phyloP scores from a whole-genome alignment of 179 eudicot species.

The Silene noctiflora region DNA sequence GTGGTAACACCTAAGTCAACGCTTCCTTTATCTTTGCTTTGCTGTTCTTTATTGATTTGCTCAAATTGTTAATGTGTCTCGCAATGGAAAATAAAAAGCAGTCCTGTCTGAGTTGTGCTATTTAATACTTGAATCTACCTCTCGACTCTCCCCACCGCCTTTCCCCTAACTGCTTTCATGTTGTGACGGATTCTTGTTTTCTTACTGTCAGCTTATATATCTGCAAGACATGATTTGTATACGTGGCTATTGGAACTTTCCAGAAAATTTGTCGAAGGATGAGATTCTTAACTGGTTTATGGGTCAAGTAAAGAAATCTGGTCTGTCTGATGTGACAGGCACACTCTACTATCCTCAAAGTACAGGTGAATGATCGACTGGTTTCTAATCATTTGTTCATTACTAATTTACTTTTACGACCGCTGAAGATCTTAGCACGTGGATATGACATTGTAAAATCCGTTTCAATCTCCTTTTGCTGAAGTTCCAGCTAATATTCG shows the following conservation, averaged over 20 bases:
- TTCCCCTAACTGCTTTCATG: conserved; percentile 21
- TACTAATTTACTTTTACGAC: not conserved
- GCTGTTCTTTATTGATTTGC: not conserved
- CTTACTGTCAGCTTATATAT: conserved; percentile 56
- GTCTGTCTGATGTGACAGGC: conserved; percentile 56
- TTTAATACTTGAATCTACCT: conserved; percentile 38
- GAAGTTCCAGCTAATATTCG: no score
- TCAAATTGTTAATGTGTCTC: no score
- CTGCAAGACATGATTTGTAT: conserved; percentile 62
- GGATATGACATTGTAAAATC: no score
- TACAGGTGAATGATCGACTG: conserved; percentile 42
- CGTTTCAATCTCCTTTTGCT: no score
- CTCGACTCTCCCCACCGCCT: conserved; percentile 17
- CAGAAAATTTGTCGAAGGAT: conserved; percentile 48
- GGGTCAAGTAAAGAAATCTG: conserved; percentile 43
- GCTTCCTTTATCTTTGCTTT: not conserved
- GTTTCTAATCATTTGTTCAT: not conserved
- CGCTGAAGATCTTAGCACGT: not conserved
- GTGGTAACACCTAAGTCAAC: conserved; percentile 40
- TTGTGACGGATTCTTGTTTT: not conserved
- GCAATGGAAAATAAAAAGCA: no score
- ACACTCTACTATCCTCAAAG: conserved; percentile 66
- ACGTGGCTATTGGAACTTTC: conserved; percentile 90
- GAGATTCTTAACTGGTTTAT: conserved; percentile 56
- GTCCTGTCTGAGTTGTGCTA: not conserved